Evolutionary conservation across 2,329 filamentous ascomycete species (phyloP).

Genomic region (Aureobasidium namibiae): DNA sequence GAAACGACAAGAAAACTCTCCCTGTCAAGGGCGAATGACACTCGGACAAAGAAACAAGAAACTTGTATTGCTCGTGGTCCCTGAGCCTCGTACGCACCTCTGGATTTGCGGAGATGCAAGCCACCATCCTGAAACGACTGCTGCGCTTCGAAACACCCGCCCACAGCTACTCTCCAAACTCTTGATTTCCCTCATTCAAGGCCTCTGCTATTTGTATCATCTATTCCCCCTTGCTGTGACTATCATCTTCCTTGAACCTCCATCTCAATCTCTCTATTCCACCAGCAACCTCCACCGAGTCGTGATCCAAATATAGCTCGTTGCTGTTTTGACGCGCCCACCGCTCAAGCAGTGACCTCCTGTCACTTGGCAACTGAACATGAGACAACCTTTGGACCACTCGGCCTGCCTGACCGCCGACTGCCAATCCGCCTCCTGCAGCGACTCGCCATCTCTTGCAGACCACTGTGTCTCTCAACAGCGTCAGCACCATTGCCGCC

Average conservation of each 20-base stretch:
- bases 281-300: background rate
- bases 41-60: background rate
- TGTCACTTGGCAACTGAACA: background rate
- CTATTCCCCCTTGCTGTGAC: background rate
- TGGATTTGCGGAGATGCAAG: background rate
- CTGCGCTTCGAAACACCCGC: constrained; percentile 7
- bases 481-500: background rate
- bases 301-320: background rate
- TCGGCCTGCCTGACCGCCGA: background rate
- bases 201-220: background rate
- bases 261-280: background rate
- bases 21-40: background rate
- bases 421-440: background rate
- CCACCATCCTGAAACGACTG: background rate
- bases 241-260: background rate
- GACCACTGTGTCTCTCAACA: background rate
- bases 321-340: background rate
- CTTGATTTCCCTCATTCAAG: background rate
- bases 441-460: background rate
- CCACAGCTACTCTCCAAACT: background rate
- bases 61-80: background rate
- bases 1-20: background rate
- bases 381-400: background rate
- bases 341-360: background rate
- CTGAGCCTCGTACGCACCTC: background rate